Evolutionary conservation across 306 rosid genomes (phyloP).

Genomic region (Fragaria nilgerrensis): DNA sequence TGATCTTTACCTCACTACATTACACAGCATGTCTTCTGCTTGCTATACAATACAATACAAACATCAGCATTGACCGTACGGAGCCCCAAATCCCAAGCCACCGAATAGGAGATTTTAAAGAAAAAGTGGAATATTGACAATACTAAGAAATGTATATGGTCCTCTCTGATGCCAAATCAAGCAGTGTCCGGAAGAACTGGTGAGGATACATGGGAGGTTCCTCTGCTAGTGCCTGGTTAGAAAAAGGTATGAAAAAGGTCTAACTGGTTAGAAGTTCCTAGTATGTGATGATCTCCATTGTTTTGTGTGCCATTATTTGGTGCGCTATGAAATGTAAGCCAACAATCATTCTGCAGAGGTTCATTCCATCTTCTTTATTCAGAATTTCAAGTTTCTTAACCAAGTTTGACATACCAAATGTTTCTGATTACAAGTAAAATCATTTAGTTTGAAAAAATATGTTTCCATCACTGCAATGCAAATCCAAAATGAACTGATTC

Average conservation of each 20-base stretch:
- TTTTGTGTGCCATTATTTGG: not conserved
- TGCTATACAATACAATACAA: not conserved
- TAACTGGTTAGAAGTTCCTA: constrained; percentile 20
- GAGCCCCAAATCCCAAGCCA: not conserved
- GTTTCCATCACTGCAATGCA: not conserved
- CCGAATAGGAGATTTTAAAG: not conserved
- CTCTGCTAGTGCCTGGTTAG: constrained; percentile 94
- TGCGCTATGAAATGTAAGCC: not conserved
- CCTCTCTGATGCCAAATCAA: constrained; percentile 79
- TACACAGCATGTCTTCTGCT: not conserved
- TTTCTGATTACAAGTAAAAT: not conserved
- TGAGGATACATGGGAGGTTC: constrained; percentile 83
- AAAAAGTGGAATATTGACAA: constrained; percentile 12
- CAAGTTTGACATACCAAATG: not conserved
- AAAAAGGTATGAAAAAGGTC: constrained; percentile 18
- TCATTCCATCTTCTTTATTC: not conserved
- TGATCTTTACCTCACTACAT: not conserved
- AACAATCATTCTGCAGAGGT: not conserved
- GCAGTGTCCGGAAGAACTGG: constrained; percentile 75
- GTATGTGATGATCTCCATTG: not conserved
- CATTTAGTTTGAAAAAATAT: not conserved
- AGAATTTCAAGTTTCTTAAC: not conserved
- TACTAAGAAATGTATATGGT: constrained; percentile 23
- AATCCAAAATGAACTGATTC: not conserved
- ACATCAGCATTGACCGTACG: not conserved